Conservation (phyloP, 2,329 filamentous ascomycete genomes). For the Exophiala calicioides region DNA sequence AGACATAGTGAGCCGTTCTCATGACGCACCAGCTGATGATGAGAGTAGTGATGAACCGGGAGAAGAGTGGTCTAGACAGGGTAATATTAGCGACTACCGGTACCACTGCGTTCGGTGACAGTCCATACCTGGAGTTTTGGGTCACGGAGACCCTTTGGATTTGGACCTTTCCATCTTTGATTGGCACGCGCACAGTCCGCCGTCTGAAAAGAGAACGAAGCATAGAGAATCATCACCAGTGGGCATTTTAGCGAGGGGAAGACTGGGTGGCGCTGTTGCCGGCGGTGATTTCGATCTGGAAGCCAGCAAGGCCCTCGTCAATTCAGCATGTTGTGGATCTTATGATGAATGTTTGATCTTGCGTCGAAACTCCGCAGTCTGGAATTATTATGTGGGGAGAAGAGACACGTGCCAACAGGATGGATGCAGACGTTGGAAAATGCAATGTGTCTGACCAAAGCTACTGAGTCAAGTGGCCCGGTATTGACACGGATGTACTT, state of each 20-base stretch:
- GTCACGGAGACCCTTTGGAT: conserved; percentile 28
- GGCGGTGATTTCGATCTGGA: neutral
- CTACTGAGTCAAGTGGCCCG: no score
- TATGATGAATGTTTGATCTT: no score
- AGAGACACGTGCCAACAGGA: no score
- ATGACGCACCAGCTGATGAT: conserved; percentile 25
- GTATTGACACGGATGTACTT: no score
- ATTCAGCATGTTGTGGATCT: no score
- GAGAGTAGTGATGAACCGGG: conserved; percentile 27
- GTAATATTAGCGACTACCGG: no score
- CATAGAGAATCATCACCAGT: conserved; percentile 22
- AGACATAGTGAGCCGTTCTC: conserved; percentile 15
- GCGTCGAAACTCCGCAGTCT: no score
- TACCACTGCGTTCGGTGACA: no score
- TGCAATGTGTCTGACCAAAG: no score
- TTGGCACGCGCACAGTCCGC: conserved; percentile 29
- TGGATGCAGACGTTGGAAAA: no score
- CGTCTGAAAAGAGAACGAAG: conserved; percentile 29
- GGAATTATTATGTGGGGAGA: no score
- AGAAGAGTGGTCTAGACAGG: conserved; percentile 16
- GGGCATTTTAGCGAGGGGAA: conserved; percentile 17
- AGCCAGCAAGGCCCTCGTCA: no score
- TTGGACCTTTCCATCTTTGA: conserved; percentile 23
- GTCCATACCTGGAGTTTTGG: conserved; percentile 21
- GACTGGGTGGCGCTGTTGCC: conserved; percentile 1